Evolutionary conservation across 192 early-diverging fungal species (phyloP).

Genomic region (Chytriomyces hyalinus): DNA sequence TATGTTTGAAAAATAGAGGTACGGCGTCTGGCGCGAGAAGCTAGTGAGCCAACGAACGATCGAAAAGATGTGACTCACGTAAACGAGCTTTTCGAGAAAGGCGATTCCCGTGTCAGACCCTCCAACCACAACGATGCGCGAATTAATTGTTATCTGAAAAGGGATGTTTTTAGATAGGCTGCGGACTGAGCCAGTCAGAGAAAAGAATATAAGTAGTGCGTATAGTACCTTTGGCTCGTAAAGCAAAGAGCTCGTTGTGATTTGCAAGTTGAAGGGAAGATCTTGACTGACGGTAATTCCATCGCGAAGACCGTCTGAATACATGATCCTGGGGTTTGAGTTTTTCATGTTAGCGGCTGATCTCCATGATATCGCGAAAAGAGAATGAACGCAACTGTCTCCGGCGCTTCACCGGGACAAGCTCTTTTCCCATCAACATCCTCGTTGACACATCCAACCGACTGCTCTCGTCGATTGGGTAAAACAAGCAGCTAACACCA

Average conservation of each 20-base stretch:
- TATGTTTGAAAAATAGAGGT: slow-evolving; percentile 52
- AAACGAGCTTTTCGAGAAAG: slow-evolving; percentile 57
- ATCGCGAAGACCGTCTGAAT: slow-evolving; percentile 54
- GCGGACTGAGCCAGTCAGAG: too few relatives aligned
- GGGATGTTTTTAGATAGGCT: background rate
- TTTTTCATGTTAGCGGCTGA: background rate
- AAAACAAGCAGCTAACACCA: slow-evolving; percentile 46
- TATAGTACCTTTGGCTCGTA: slow-evolving; percentile 52
- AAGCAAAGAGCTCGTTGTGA: slow-evolving; percentile 49
- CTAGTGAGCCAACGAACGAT: background rate
- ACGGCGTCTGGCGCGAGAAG: slow-evolving; percentile 35
- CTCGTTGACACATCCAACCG: slow-evolving; percentile 44
- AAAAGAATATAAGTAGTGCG: background rate
- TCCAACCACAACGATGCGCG: slow-evolving; percentile 60
- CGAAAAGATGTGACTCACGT: slow-evolving; percentile 42
- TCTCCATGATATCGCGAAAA: background rate
- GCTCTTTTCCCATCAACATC: slow-evolving; percentile 38
- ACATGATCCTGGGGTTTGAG: slow-evolving; percentile 44
- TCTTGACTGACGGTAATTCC: slow-evolving; percentile 40
- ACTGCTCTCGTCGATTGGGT: slow-evolving; percentile 29
- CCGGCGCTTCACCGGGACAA: slow-evolving; percentile 51
- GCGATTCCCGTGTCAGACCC: slow-evolving; percentile 58
- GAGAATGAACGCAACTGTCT: slow-evolving; percentile 39
- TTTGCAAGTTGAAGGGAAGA: slow-evolving; percentile 42
- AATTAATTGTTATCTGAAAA: slow-evolving; percentile 47